Evolutionary conservation across 176 grass and related monocot genomes (phyloP).

Genomic region (Oryza coarctata): DNA sequence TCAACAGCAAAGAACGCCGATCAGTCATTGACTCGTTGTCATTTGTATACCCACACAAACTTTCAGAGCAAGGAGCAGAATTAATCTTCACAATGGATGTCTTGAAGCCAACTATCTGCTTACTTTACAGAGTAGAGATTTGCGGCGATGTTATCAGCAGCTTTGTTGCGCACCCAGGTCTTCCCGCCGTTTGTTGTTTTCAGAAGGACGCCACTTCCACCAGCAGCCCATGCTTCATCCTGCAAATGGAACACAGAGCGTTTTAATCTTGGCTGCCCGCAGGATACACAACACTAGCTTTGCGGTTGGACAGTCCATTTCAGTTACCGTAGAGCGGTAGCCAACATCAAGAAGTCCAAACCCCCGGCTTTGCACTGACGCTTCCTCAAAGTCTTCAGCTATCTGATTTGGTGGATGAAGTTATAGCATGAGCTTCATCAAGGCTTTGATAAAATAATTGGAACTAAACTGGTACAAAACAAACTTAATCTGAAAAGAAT

Average conservation of each 20-base stretch:
- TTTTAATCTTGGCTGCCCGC: not conserved
- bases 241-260: not conserved
- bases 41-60: not conserved
- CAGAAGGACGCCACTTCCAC: conserved; percentile 76
- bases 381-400: conserved; percentile 90
- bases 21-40: not conserved
- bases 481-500: not conserved
- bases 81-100: not conserved
- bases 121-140: conserved; percentile 97
- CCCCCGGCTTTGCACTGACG: conserved; percentile 83
- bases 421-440: not conserved
- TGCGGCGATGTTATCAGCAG: conserved; percentile 85
- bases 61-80: not conserved
- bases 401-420: conserved; percentile 42
- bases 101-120: not conserved
- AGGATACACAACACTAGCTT: not conserved
- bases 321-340: conserved; percentile 76
- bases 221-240: conserved; percentile 96
- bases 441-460: not conserved
- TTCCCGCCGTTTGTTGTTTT: conserved; percentile 85
- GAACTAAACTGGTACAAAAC: not conserved
- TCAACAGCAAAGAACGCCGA: not conserved
- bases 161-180: conserved; percentile 90
- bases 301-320: not conserved
- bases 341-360: conserved; percentile 97